These are phyloP conservation scores for Xylaria palmicola DNA, from an alignment of 495 filamentous ascomycete genomes.

Conservation along the genomic window DNA sequence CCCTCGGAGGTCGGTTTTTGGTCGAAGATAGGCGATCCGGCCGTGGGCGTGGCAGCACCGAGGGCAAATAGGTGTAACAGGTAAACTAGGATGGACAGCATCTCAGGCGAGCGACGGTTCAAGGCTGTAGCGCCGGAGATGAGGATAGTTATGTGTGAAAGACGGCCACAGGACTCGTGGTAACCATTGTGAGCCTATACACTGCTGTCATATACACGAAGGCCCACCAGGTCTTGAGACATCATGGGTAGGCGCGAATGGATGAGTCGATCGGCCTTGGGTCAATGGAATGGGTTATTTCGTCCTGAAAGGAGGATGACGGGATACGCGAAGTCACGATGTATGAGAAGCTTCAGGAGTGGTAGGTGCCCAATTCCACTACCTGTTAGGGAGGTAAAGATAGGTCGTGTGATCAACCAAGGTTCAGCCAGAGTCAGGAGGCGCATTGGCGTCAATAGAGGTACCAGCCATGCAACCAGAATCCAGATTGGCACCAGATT, in stretches of 20 bases:
- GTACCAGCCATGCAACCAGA: background rate
- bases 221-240: background rate
- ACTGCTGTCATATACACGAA: background rate
- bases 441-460: background rate
- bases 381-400: too few species aligned
- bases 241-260: background rate
- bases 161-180: background rate
- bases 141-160: background rate
- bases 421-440: background rate
- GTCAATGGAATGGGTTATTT: too few species aligned
- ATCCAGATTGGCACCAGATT: too few species aligned
- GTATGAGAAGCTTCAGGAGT: background rate
- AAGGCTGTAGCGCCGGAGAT: background rate
- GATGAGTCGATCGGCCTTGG: too few species aligned
- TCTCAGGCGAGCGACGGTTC: background rate
- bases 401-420: too few species aligned
- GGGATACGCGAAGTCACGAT: conserved; percentile 1
- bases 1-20: conserved; percentile 19
- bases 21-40: conserved; percentile 11
- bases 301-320: too few species aligned
- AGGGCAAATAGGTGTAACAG: conserved; percentile 5
- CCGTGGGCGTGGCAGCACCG: conserved; percentile 5
- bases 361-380: background rate
- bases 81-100: background rate
- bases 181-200: background rate